A percentile compares a stretch with the other conserved stretches of the same genome.
phyloP scores from a whole-genome alignment of 2,329 filamentous ascomycete genomes.

The Bipolaris oryzae region DNA sequence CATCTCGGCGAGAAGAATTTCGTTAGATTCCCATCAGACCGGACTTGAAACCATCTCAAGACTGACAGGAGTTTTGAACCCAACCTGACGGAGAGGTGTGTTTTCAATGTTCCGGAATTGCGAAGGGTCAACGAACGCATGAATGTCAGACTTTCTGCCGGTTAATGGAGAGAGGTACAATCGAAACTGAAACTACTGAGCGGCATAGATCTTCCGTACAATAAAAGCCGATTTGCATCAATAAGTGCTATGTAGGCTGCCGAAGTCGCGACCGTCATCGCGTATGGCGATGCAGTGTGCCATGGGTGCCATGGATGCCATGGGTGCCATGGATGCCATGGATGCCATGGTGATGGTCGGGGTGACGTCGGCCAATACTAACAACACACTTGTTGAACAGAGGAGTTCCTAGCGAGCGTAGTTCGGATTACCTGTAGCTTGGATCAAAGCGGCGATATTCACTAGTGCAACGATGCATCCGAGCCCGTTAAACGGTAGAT shows the following conservation, averaged over 20 bases:
- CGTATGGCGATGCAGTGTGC: conserved; percentile 4
- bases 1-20: conserved; percentile 23
- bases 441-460: background rate
- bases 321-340: too few species aligned
- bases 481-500: background rate
- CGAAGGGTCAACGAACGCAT: conserved; percentile 36
- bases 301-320: too few species aligned
- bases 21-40: conserved; percentile 37
- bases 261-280: conserved; percentile 4
- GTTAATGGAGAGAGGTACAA: conserved; percentile 16
- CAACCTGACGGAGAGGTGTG: conserved; percentile 22
- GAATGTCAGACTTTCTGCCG: conserved; percentile 25
- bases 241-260: conserved; percentile 11
- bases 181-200: conserved; percentile 31
- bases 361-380: too few species aligned
- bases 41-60: conserved; percentile 36
- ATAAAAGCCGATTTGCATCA: conserved; percentile 15
- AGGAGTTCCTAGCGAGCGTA: too few species aligned
- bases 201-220: conserved; percentile 21
- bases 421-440: background rate
- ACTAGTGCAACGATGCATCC: conserved; percentile 5
- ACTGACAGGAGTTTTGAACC: conserved; percentile 30
- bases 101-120: conserved; percentile 26
- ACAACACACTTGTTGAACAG: too few species aligned
- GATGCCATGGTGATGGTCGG: too few species aligned